Base-by-base conservation (phyloP, 768 basidiomycete species). In the Pleurotus pulmonarius region DNA sequence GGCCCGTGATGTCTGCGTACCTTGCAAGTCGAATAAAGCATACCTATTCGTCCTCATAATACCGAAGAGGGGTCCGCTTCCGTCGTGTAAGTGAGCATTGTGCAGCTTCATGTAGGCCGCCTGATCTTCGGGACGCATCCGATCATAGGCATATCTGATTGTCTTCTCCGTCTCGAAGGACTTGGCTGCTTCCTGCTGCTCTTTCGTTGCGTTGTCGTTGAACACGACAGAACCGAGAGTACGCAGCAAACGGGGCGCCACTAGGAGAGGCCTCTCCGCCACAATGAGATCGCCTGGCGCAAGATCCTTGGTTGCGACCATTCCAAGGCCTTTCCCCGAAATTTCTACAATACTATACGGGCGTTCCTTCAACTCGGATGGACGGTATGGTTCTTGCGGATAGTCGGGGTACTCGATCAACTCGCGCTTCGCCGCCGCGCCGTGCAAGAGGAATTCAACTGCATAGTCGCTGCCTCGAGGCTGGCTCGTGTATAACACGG, bases 261-360 rank as follows among this genome's bases (percentile, higher is more conserved):
- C 56, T 60, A 68, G 69, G 51, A 68, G 69, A 69, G 65, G 67
- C 69, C 69, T 66, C 65, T 60, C 58, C 56, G 49, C 55, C 41
- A 29, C 26, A 60, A 55, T 54, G 34, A 59, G 29, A 26, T 64
- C 59, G 54, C 57, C 40, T 49, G 47, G 48, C 60, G 66, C 55
- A 59, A 65, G 47, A 56, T 53, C 51, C 24, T 38, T 49, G 38
- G 41, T 34, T 22, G 39, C 49, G 38, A 25, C 43, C 56, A 53
- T 49, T 7, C 57, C 49, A 20, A 53, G 51, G 12, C 51, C 51
- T 24, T n/a, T 53, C 4, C 29, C 26, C 2, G 26, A n/a, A 6
- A 22, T 20, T 39, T 53, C 22, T 20, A n/a, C 40, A 38, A 53
- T 49, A 34, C 18, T 29, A 38, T 16, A 53, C 24, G 15, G 15